Base-by-base conservation (phyloP, 2,329 filamentous ascomycete genomes). In the Stromatinia cepivora region DNA sequence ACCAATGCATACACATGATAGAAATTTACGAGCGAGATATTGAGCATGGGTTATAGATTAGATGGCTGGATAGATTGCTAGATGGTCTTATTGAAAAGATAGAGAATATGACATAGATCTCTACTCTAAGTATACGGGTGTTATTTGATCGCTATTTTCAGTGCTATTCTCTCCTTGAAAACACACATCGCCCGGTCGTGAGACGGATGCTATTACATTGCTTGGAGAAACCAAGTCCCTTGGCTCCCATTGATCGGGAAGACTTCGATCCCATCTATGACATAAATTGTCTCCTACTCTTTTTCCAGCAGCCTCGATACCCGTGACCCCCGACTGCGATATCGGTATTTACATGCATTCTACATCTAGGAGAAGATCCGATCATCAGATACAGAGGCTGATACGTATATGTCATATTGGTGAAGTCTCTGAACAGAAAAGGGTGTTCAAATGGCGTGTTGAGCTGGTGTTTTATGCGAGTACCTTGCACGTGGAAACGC, bases 21-120 rank as follows among this genome's bases (percentile, higher is more conserved):
- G 22, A 57, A 22, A 8, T 39, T 63, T 52, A n/a, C 9, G 46
- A 52, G 61, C 61, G 61, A 63, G 22, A 52, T 52, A 42, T 39
- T 39, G 31, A 25, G 53, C 64, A 34, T 48, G 20, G 54, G 28
- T 20, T 36, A 22, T 13, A 34, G 39, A 56, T 52, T 52, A 64
- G 61, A 64, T 56, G 53, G 28, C 11, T 59, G 25, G 64, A 34
- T 22, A n/a, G 42, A 42, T 42, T 13, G 58, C 9, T 31, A 13
- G 42, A 62, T 46, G 36, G 34, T 11, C 25, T 13, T 20, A 48
- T 25, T 48, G 42, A 58, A 34, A 36, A 28, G 31, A 31, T 66
- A 53, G 62, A 69, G 52, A 63, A 52, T 66, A 58, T 9, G 10
- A 66, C 42, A 54, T 50, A 61, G 67, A 69, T 57, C 54, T 69